Evolutionary conservation across 1,284 basidiomycete species (phyloP).

Genomic region (Apiotrichum akiyoshidainum): DNA sequence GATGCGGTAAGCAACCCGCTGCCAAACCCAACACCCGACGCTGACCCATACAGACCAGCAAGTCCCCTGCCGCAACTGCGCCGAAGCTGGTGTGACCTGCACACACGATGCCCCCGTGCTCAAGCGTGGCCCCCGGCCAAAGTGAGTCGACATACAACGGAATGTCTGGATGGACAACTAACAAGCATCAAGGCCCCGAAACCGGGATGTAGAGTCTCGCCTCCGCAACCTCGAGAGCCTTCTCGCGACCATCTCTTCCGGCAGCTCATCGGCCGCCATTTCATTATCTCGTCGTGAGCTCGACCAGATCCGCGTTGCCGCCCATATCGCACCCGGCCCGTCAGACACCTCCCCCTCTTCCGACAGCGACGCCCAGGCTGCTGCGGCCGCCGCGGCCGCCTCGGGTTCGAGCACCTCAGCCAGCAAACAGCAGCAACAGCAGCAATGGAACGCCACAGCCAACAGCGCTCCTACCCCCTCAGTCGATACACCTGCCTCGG

Average conservation of each 20-base stretch:
- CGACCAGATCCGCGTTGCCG: constrained; percentile 28
- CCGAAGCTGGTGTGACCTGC: constrained; percentile 29
- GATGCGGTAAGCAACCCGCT: constrained; percentile 24
- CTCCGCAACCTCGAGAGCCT: constrained; percentile 34
- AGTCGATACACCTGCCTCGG: constrained; percentile 6
- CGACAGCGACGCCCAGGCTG: constrained; percentile 10
- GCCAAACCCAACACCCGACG: too few species aligned
- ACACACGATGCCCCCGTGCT: constrained; percentile 36
- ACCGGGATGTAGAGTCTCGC: constrained; percentile 29
- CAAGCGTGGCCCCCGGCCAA: constrained; percentile 35
- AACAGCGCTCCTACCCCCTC: background rate
- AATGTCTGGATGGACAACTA: background rate
- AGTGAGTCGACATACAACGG: constrained; percentile 16
- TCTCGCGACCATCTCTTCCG: constrained; percentile 28
- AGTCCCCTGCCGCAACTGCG: constrained; percentile 33
- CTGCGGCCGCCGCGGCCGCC: background rate
- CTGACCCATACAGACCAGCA: constrained; percentile 24
- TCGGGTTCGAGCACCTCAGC: background rate
- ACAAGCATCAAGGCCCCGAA: constrained; percentile 20
- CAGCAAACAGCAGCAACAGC: constrained; percentile 4
- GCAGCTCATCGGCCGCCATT: constrained; percentile 18
- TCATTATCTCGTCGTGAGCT: constrained; percentile 28
- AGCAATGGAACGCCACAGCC: background rate
- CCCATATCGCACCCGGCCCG: constrained; percentile 26
- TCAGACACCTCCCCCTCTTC: constrained; percentile 22